Conservation (phyloP, 2,329 filamentous ascomycete species). For the Aspergillus tanneri region DNA sequence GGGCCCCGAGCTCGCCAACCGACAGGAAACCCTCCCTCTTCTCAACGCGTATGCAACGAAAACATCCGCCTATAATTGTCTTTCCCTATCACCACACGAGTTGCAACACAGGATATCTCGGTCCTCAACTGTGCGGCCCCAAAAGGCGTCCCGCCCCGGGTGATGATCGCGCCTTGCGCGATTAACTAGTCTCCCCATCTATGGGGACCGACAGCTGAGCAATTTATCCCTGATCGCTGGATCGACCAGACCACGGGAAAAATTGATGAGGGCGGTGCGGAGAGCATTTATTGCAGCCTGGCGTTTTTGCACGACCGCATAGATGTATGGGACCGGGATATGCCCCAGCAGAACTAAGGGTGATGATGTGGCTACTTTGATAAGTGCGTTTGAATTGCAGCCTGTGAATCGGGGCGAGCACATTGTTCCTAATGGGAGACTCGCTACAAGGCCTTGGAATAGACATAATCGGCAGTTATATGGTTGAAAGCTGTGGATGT, state of each 20-base stretch:
- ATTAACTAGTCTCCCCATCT: neutral
- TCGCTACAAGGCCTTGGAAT: neutral
- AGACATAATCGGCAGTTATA: neutral
- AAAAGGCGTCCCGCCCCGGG: neutral
- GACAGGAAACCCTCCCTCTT: neutral
- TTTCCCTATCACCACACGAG: neutral
- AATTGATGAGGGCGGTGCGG: neutral
- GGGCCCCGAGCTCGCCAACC: neutral
- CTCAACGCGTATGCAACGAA: neutral
- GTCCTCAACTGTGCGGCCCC: neutral
- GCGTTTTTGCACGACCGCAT: neutral
- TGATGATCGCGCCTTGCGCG: neutral
- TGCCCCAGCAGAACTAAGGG: neutral
- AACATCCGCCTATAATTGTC: neutral
- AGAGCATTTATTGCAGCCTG: neutral
- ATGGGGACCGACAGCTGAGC: neutral
- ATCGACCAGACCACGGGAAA: neutral
- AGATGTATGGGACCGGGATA: neutral
- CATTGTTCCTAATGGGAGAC: neutral
- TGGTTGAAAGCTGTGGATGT: neutral
- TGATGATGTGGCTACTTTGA: neutral
- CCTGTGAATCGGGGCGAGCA: neutral
- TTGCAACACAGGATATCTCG: neutral
- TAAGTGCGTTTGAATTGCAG: neutral
- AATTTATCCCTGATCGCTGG: conserved; percentile 1